Conservation (phyloP, 2,329 filamentous ascomycete species). For the Trichoderma atrobrunneum region DNA sequence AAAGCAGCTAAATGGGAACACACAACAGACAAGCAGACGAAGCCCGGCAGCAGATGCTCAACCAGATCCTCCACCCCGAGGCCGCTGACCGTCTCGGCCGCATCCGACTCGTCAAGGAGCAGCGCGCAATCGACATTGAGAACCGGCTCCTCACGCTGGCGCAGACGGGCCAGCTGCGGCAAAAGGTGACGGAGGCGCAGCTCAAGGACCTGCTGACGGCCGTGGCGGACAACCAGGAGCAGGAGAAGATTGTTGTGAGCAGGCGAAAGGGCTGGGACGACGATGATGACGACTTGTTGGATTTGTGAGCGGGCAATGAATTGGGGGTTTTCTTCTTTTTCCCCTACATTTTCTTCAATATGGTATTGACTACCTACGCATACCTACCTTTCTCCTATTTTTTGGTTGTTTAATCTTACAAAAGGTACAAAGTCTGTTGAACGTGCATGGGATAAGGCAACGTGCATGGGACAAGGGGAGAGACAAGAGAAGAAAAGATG, state of each 20-base stretch:
- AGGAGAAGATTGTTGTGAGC: constrained; percentile 83
- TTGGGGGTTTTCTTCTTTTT: not conserved
- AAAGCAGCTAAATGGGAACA: not conserved
- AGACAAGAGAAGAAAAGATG: not conserved
- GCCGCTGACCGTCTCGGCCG: constrained; percentile 90
- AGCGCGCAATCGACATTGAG: constrained; percentile 85
- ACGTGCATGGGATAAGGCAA: not conserved
- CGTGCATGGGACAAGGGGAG: not conserved
- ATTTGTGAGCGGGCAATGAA: constrained; percentile 43
- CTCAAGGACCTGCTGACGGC: constrained; percentile 87
- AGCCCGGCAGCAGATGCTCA: constrained; percentile 72
- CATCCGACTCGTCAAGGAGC: constrained; percentile 93
- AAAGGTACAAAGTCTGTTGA: not conserved
- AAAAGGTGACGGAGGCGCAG: constrained; percentile 88
- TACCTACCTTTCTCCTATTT: not conserved
- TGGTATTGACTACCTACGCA: not conserved
- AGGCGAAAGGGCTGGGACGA: constrained; percentile 82
- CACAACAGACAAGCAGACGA: constrained; percentile 54
- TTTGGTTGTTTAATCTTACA: not conserved
- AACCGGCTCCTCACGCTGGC: constrained; percentile 91
- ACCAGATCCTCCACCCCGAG: constrained; percentile 91
- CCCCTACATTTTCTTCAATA: not conserved
- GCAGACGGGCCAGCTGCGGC: constrained; percentile 77
- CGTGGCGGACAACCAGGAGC: constrained; percentile 73
- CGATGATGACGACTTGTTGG: constrained; percentile 74